These are phyloP conservation scores for Monilinia laxa DNA, from an alignment of 2,329 filamentous ascomycete species.

Conservation along the genomic window DNA sequence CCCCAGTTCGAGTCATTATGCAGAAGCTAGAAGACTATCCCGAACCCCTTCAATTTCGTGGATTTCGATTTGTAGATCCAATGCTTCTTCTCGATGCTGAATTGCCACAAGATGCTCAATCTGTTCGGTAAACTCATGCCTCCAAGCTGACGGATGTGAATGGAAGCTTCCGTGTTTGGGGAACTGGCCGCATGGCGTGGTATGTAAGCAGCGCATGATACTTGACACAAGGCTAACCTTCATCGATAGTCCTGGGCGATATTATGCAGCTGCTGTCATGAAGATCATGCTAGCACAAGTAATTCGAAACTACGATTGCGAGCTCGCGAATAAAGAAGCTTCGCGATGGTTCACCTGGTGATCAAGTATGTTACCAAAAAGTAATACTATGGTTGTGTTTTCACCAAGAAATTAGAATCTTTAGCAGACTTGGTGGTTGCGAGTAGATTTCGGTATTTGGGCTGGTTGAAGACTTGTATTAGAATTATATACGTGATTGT, in stretches of 20 bases:
- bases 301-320: constrained; percentile 8
- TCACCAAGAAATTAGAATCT: too few species aligned
- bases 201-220: not conserved
- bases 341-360: too few species aligned
- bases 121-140: not conserved
- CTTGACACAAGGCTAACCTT: not conserved
- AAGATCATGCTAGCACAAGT: constrained; percentile 8
- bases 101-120: not conserved
- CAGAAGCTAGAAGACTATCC: constrained; percentile 6
- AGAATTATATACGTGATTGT: too few species aligned
- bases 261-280: constrained; percentile 15
- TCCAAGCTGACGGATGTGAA: constrained; percentile 14
- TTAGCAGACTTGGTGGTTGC: too few species aligned
- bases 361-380: too few species aligned
- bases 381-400: too few species aligned
- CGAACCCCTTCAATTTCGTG: constrained; percentile 6
- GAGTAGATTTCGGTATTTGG: too few species aligned
- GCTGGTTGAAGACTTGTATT: too few species aligned
- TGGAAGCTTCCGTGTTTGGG: constrained; percentile 18
- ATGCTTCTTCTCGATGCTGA: too few species aligned
- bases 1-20: constrained; percentile 14
- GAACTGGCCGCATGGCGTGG: constrained; percentile 5
- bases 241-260: constrained; percentile 20
- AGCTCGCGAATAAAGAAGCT: not conserved
- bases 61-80: constrained; percentile 10